Evolutionary conservation across 2,329 filamentous ascomycete genomes (phyloP).

Genomic region (Stemphylium lycopersici): DNA sequence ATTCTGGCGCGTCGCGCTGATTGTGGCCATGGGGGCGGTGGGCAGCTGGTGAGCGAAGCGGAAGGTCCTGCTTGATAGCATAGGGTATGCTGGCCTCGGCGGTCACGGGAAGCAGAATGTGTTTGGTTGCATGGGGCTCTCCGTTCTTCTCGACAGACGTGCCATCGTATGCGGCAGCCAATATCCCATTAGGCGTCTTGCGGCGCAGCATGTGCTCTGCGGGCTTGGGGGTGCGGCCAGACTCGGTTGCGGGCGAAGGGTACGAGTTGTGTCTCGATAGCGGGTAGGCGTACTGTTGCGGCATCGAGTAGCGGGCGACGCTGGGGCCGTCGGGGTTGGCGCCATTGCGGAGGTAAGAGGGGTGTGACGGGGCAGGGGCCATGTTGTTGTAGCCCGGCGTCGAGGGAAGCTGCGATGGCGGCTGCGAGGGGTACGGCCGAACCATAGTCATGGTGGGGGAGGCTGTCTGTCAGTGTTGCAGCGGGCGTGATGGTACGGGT

Average conservation of each 20-base stretch:
- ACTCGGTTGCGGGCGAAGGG: conserved; percentile 34
- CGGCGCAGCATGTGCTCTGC: conserved; percentile 81
- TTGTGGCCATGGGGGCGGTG: conserved; percentile 21
- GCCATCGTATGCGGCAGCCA: conserved; percentile 90
- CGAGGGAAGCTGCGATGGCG: conserved; percentile 38
- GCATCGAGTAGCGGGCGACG: conserved; percentile 31
- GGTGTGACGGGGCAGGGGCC: conserved; percentile 31
- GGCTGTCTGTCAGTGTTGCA: background rate
- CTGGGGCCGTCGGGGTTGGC: conserved; percentile 30
- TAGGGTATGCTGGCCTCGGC: conserved; percentile 48
- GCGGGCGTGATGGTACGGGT: too few species aligned
- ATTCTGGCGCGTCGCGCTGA: conserved; percentile 36
- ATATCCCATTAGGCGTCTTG: conserved; percentile 93
- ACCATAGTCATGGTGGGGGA: conserved; percentile 48
- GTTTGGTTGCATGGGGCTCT: conserved; percentile 79
- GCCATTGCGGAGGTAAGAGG: conserved; percentile 36
- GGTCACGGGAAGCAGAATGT: conserved; percentile 74
- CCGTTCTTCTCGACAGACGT: conserved; percentile 74
- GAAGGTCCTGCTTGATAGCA: conserved; percentile 45
- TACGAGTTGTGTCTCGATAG: conserved; percentile 49
- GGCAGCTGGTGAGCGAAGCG: conserved; percentile 40
- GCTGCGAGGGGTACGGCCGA: conserved; percentile 45
- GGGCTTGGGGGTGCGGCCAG: conserved; percentile 37
- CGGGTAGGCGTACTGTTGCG: conserved; percentile 50
- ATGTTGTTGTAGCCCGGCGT: conserved; percentile 32